Conservation (phyloP, 2,329 filamentous ascomycete genomes). For the Aurifilum marmelostoma region DNA sequence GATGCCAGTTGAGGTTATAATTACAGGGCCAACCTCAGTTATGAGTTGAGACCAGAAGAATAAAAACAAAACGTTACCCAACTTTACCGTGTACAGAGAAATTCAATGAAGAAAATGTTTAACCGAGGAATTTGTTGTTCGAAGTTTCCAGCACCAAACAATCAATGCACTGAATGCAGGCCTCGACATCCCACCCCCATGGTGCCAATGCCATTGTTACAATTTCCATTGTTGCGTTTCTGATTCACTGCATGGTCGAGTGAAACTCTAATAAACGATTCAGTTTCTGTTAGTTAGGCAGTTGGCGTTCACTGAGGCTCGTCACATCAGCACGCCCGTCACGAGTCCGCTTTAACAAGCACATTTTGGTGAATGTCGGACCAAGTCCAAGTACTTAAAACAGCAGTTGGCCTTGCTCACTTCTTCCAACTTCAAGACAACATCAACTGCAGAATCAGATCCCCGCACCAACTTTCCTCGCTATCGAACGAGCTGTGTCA, state of each 20-base stretch:
- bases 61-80: too few relatives aligned
- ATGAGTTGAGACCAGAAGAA: too few relatives aligned
- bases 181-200: too few relatives aligned
- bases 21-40: too few relatives aligned
- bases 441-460: not conserved
- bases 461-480: not conserved
- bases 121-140: too few relatives aligned
- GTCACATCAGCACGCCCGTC: not conserved
- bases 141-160: too few relatives aligned
- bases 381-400: not conserved
- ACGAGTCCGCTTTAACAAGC: not conserved
- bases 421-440: not conserved
- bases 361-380: not conserved
- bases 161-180: too few relatives aligned
- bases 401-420: not conserved
- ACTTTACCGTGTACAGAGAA: too few relatives aligned
- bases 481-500: not conserved
- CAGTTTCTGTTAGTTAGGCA: not conserved
- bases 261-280: not conserved
- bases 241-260: not conserved
- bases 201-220: not conserved
- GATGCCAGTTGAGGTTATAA: not conserved
- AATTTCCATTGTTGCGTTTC: not conserved
- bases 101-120: too few relatives aligned
- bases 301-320: not conserved